Conservation (phyloP, 176 grass and related monocot species). For the Avena insularis region DNA sequence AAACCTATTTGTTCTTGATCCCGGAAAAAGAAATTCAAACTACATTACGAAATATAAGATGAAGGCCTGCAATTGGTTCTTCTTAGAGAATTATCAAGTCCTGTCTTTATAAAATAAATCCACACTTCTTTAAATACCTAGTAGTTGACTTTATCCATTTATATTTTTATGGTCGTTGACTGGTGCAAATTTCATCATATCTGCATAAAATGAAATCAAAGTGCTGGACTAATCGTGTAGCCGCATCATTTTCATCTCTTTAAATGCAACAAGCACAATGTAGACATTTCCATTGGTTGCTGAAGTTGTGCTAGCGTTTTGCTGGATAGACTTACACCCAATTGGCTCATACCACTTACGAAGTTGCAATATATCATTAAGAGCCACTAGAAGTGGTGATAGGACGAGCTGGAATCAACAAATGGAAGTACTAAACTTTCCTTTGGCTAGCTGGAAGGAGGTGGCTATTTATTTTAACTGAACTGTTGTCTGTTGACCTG, state of each 20-base stretch:
- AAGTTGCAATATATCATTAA: background rate
- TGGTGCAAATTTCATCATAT: background rate
- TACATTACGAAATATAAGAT: background rate
- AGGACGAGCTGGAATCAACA: conserved; percentile 22
- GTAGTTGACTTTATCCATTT: background rate
- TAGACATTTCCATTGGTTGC: background rate
- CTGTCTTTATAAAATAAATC: background rate
- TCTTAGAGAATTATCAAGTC: background rate
- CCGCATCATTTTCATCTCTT: background rate
- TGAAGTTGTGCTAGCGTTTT: background rate
- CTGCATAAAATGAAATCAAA: background rate
- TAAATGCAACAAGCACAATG: background rate
- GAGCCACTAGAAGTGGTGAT: background rate
- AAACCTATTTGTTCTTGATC: background rate
- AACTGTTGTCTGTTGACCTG: background rate
- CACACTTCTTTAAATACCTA: background rate
- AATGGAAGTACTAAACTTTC: background rate
- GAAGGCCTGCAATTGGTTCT: background rate
- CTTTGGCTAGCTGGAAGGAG: conserved; percentile 22
- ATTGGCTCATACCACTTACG: background rate
- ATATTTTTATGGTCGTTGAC: background rate
- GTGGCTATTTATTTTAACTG: conserved; percentile 17
- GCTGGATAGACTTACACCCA: conserved; percentile 1
- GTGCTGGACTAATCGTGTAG: background rate
- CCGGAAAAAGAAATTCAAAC: conserved; percentile 7